Evolutionary conservation across 2,329 filamentous ascomycete genomes (phyloP), one percentile per base, ranked within the genome.

Genomic region (Trichophyton rubrum): DNA sequence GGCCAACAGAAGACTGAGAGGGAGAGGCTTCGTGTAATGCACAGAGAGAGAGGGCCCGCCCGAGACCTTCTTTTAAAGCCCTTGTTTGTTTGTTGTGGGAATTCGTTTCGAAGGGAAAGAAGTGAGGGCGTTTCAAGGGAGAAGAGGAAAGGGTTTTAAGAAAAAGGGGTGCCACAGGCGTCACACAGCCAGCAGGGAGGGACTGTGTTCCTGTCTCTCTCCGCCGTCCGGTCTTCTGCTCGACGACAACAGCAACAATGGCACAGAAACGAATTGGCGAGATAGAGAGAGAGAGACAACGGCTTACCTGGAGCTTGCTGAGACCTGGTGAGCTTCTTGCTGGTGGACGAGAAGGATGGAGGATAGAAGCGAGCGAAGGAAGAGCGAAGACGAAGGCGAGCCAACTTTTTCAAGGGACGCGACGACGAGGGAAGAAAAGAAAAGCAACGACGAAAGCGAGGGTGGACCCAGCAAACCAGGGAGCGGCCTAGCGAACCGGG

Each of bases 1-100:
- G 4, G 24, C 6, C 6, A 27, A 27, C 66, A 66, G 35, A 27
- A 22, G 51, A 47, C n/a, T n/a, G 13, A 47, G 24, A 20, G 2
- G 30, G 43, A 59, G 43, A 51, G n/a, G n/a, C n/a, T n/a, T n/a
- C n/a, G n/a, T n/a, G n/a, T n/a, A n/a, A n/a, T n/a, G n/a, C n/a
- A n/a, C n/a, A n/a, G n/a, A 40, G 11, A 30, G 41, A 56, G 22
- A 53, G 43, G 15, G 24, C 15, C 20, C 11, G 33, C 8, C 33
- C 8, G 33, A 35, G 33, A 35, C 33, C 33, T 35, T 35, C 33
- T 35, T 35, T 27, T 27, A 27, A 35, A 35, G 3, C 33, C 33
- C 33, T 9, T 55, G 49, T 55, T 35, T 55, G 9, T 35, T 43
- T 55, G 49, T 49, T 49, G 20, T 49, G 45, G n/a, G 43, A 20